Evolutionary conservation across 1,284 basidiomycete genomes (phyloP).

Genomic region (Wolfiporia cocos): DNA sequence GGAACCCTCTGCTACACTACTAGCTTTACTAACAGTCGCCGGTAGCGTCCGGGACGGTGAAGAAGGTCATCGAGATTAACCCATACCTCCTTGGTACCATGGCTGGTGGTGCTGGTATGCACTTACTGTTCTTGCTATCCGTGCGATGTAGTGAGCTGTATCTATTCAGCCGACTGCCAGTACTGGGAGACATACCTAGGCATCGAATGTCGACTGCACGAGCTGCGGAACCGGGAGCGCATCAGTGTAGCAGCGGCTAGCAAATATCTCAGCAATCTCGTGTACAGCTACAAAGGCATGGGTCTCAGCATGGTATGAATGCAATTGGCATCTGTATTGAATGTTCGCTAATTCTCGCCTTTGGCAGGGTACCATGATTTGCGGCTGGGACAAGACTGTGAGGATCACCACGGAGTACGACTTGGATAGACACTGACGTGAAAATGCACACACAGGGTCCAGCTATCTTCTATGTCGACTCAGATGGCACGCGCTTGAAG

Average conservation of each 20-base stretch:
- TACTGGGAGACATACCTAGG: slow-evolving; percentile 99
- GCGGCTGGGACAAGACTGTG: slow-evolving; percentile 99
- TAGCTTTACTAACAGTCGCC: slow-evolving; percentile 1
- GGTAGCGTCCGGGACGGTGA: slow-evolving; percentile 89
- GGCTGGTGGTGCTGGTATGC: slow-evolving; percentile 94
- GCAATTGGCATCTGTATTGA: no score
- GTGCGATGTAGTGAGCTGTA: no score
- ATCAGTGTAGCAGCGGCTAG: slow-evolving; percentile 98
- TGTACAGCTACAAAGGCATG: slow-evolving; percentile 99
- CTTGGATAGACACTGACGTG: background rate
- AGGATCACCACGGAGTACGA: slow-evolving; percentile 21
- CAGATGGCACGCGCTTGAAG: slow-evolving; percentile 92
- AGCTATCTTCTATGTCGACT: slow-evolving; percentile 98
- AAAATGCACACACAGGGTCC: slow-evolving; percentile 57
- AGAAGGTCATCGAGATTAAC: slow-evolving; percentile 99
- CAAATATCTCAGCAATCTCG: slow-evolving; percentile 96
- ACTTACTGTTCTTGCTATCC: background rate
- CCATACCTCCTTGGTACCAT: slow-evolving; percentile 97
- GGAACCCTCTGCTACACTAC: background rate
- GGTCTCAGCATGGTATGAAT: slow-evolving; percentile 89
- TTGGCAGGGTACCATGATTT: slow-evolving; percentile 94
- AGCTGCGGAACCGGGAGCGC: slow-evolving; percentile 94
- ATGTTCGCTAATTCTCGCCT: background rate
- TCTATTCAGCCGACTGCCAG: slow-evolving; percentile 75
- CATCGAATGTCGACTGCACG: slow-evolving; percentile 95